Evolutionary conservation across 352 stramenopile genomes (phyloP), one percentile per base, ranked within the genome.

Genomic region (Globisporangium mamillatum): DNA sequence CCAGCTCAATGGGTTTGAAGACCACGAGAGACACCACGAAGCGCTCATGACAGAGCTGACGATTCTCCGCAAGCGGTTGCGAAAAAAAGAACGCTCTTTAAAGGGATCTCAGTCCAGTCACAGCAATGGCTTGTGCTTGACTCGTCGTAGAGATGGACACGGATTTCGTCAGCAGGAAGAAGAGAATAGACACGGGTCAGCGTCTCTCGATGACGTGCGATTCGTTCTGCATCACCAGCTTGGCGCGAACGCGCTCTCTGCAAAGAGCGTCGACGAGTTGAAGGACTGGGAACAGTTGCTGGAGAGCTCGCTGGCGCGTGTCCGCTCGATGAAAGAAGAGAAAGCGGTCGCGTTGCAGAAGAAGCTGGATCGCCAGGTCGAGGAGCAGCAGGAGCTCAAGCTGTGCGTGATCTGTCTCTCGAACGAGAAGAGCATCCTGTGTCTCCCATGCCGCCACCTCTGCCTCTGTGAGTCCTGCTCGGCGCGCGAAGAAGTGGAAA

Each of bases 381-480:
- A 92, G 48, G 83, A 90, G 38, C 82, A 92, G 55, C 80, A 93
- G 32, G 88, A 95, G 67, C 80, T 93, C 65, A 95, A 94, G 72
- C 81, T 93, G 16, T 95, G 88, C 64, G 88, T 95, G 48, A 90
- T 95, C 46, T 95, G 88, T 36, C 70, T 95, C 36, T 76, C 84
- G 20, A 89, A 83, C 56, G 86, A 94, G 25, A 95, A 95, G 71
- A 93, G 74, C 27, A 93, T 95, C 60, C 63, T 95, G 63, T 95
- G 88, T 54, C 64, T 95, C 34, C 88, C 88, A 0, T 95, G 88
- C 55, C 86, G 88, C 52, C 88, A 95, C 54, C 66, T 95, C 57
- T 95, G 88, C 61, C 73, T 95, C 41, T 95, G 88, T 65, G 75
- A 91, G 62, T 69, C 77, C 12, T 95, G 88, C 67, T 91, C 88